phyloP scores from a whole-genome alignment of 306 rosid species.

The Citrullus colocynthis region DNA sequence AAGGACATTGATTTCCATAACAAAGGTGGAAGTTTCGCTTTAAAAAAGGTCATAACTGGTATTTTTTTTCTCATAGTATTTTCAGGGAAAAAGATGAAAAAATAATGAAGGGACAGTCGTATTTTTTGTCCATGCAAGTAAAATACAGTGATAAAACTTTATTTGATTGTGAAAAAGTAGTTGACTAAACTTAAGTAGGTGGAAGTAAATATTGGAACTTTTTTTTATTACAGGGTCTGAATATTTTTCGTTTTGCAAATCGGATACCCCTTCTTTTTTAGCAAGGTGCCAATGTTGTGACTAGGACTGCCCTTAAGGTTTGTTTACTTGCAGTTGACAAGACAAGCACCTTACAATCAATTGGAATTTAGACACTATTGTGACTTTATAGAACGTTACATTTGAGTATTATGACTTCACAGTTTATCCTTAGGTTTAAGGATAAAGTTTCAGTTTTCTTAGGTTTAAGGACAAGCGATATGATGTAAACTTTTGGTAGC shows the following conservation, averaged over 20 bases:
- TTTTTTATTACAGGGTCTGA: slow-evolving; percentile 53
- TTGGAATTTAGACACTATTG: no score
- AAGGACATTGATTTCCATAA: background rate
- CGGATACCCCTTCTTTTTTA: slow-evolving; percentile 97
- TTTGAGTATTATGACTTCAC: no score
- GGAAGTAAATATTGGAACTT: background rate
- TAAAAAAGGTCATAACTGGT: background rate
- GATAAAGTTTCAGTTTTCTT: no score
- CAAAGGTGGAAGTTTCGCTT: background rate
- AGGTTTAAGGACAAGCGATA: no score
- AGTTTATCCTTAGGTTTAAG: no score
- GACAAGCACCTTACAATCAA: no score
- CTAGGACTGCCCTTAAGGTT: slow-evolving; percentile 70
- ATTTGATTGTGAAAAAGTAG: background rate
- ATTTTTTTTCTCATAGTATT: no score
- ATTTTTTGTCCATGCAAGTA: background rate
- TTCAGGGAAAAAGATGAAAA: no score
- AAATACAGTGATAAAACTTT: background rate
- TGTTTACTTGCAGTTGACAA: no score
- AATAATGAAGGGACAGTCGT: background rate
- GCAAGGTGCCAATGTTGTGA: slow-evolving; percentile 99
- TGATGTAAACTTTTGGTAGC: no score
- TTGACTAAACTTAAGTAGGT: background rate
- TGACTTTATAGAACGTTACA: no score
- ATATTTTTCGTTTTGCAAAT: slow-evolving; percentile 90